Conservation (phyloP, 1,284 basidiomycete species). For the Pyrrhoderma noxium region DNA sequence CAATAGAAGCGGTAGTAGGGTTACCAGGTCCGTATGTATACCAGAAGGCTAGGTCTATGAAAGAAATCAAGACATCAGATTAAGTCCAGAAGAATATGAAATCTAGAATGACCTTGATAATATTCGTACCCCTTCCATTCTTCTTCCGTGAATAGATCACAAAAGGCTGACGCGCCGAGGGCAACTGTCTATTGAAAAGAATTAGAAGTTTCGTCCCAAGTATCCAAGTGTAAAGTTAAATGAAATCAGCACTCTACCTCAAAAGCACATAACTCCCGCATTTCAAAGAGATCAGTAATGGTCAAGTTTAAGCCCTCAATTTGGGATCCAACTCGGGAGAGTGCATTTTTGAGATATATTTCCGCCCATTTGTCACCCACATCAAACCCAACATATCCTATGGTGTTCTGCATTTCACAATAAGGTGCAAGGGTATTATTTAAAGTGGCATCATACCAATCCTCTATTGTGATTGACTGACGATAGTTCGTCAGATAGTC, state of each 20-base stretch:
- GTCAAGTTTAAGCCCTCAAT: slow-evolving; percentile 58
- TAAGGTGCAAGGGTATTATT: slow-evolving; percentile 51
- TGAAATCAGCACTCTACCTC: slow-evolving; percentile 60
- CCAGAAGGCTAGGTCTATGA: slow-evolving; percentile 29
- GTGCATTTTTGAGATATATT: slow-evolving; percentile 50
- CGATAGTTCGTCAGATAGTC: slow-evolving; percentile 38
- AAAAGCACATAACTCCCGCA: slow-evolving; percentile 52
- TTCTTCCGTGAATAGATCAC: slow-evolving; percentile 49
- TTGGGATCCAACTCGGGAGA: slow-evolving; percentile 48
- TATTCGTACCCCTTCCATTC: slow-evolving; percentile 68
- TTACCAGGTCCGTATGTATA: slow-evolving; percentile 57
- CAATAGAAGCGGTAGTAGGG: slow-evolving; percentile 47
- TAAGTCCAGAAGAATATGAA: neutral
- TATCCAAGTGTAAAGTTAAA: slow-evolving; percentile 28
- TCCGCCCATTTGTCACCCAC: slow-evolving; percentile 47
- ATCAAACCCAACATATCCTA: slow-evolving; percentile 31
- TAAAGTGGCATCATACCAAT: slow-evolving; percentile 24
- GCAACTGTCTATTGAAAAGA: slow-evolving; percentile 44
- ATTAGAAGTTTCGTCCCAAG: slow-evolving; percentile 18
- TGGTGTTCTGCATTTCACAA: slow-evolving; percentile 31
- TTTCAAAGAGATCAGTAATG: slow-evolving; percentile 42
- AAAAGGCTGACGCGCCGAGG: slow-evolving; percentile 69
- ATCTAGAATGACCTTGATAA: slow-evolving; percentile 45
- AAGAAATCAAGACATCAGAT: slow-evolving; percentile 21
- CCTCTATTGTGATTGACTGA: slow-evolving; percentile 47